Evolutionary conservation across 305 asterid species (phyloP).

Genomic region (Stenogyne calaminthoides): DNA sequence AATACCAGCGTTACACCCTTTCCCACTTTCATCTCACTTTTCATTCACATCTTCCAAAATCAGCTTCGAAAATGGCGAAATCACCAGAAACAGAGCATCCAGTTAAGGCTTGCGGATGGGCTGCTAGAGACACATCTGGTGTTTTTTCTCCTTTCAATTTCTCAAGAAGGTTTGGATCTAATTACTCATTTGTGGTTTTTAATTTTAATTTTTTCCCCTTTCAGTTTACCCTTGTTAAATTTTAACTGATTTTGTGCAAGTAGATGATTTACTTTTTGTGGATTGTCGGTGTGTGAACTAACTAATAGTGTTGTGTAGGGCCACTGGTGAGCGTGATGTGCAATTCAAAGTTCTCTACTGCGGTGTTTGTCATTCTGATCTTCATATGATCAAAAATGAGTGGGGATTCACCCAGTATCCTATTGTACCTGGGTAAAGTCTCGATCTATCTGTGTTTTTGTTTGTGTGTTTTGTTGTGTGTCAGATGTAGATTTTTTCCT

Average conservation of each 20-base stretch:
- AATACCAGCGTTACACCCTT: too few relatives aligned
- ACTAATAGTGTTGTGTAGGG: constrained; percentile 40
- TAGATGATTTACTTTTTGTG: background rate
- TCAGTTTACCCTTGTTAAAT: too few relatives aligned
- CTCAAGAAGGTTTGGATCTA: constrained; percentile 46
- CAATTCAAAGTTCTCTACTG: constrained; percentile 61
- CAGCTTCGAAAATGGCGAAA: constrained; percentile 41
- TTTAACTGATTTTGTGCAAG: background rate
- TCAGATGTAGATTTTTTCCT: background rate
- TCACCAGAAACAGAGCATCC: constrained; percentile 55
- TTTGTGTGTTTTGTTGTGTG: background rate
- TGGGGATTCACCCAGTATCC: constrained; percentile 64
- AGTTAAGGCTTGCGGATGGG: constrained; percentile 56
- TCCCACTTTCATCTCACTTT: too few relatives aligned
- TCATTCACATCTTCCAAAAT: background rate
- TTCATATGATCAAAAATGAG: constrained; percentile 51
- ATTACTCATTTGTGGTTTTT: background rate
- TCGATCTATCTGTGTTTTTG: background rate
- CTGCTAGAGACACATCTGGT: constrained; percentile 53
- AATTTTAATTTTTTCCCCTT: background rate
- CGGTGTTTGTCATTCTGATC: constrained; percentile 64
- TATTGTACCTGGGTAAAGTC: constrained; percentile 55
- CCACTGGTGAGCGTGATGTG: constrained; percentile 63
- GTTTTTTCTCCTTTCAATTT: constrained; percentile 52
- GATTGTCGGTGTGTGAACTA: background rate